Conservation (phyloP, 768 basidiomycete species). For the Suillus alpinus region DNA sequence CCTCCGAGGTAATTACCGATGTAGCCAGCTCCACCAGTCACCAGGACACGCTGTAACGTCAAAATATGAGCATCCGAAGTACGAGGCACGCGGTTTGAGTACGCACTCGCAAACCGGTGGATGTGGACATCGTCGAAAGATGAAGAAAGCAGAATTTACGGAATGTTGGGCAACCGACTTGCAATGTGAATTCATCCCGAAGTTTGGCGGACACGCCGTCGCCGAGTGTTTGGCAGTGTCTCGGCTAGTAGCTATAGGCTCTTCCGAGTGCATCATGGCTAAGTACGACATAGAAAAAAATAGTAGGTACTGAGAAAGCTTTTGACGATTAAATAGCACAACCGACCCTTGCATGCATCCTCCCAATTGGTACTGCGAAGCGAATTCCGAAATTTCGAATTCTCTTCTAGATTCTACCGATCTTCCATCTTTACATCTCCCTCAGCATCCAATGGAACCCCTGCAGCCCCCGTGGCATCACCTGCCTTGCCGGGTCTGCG, state of each 20-base stretch:
- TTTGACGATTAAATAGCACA: not conserved
- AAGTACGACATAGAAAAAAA: not conserved
- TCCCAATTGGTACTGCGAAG: not conserved
- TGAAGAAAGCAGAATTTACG: slow-evolving; percentile 4
- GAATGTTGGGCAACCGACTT: slow-evolving; percentile 3
- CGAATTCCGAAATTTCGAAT: slow-evolving; percentile 3
- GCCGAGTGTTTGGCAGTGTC: not conserved
- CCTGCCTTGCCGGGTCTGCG: slow-evolving; percentile 20
- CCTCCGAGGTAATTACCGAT: slow-evolving; percentile 54
- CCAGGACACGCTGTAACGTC: slow-evolving; percentile 53
- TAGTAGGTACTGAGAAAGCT: not conserved
- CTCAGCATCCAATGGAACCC: slow-evolving; percentile 29
- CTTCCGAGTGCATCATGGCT: not conserved
- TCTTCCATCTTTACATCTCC: slow-evolving; percentile 54
- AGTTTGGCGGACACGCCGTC: not conserved
- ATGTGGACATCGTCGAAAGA: slow-evolving; percentile 25
- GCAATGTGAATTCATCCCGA: slow-evolving; percentile 2
- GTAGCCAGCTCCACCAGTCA: slow-evolving; percentile 86
- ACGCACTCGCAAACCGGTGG: slow-evolving; percentile 47
- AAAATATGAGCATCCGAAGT: slow-evolving; percentile 10
- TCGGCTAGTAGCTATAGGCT: not conserved
- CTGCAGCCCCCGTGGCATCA: slow-evolving; percentile 19
- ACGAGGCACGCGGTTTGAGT: slow-evolving; percentile 4
- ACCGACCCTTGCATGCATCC: not conserved
- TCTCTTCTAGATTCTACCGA: slow-evolving; percentile 16